Evolutionary conservation across 805 yeast genomes (phyloP), one percentile per base, ranked within the genome.

Genomic region (Metschnikowia gelsemii): DNA sequence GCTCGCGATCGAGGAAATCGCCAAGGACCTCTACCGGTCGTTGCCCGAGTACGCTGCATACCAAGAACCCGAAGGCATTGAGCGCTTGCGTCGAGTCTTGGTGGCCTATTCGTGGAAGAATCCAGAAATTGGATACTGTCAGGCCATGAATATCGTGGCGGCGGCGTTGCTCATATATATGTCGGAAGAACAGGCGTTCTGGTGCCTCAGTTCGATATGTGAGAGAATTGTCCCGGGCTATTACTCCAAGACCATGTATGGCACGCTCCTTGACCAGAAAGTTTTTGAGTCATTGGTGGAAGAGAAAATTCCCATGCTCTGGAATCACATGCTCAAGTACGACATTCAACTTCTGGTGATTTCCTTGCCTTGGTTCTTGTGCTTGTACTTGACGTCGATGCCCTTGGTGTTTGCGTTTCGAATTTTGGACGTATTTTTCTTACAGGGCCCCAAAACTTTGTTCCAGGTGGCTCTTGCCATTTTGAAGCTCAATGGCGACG

Each of bases 41-140:
- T 64, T 93, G 38, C 99, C 99, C 0, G 99, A 93, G 62, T 93
- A 91, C 61, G 84, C 93, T 2, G 99, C 96, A 0, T 93, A 89
- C 57, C 98, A 93, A 61, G 74, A 75, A 7, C 75, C 75, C 4
- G 95, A 87, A 55, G 99, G 99, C 5, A 90, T 93, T 32, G 77
- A 73, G 36, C 72, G 96, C 40, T 72, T 93, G 35, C 74, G 99
- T 47, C 75, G 95, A 46, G 98, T 93, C 0, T 72, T 93, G 44
- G 84, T 95, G 0, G 96, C 96, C 0, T 93, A 90, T 57, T 87
- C 96, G 0, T 93, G 98, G 97, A 87, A 85, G 50, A 89, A 90
- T 59, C 96, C 96, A 0, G 96, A 91, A 30, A 87, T 93, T 19
- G 99, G 99, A 0, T 93, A 93, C 62, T 93, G 99, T 61, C 99